phyloP scores from a whole-genome alignment of 23 red algal genomes.

The Gracilaria gracilis region DNA sequence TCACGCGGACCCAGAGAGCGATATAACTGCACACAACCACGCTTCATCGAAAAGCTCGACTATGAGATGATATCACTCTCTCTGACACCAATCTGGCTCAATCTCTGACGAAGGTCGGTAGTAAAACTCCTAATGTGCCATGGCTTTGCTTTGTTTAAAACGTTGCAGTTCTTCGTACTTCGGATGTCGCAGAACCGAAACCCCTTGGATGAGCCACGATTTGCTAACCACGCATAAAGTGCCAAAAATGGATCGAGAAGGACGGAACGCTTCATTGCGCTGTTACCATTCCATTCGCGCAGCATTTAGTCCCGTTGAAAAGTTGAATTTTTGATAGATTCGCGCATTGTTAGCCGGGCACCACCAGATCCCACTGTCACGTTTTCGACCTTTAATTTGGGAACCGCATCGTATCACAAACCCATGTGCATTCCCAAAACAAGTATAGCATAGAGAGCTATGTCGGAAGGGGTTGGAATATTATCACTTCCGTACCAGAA shows the following conservation, averaged over 20 bases:
- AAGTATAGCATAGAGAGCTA: constrained; percentile 21
- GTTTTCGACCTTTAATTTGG: constrained; percentile 13
- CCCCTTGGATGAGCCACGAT: too few relatives aligned
- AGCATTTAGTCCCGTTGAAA: constrained; percentile 20
- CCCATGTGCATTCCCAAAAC: constrained; percentile 42
- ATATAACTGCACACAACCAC: constrained; percentile 57
- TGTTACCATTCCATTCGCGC: constrained; percentile 28
- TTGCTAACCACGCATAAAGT: too few relatives aligned
- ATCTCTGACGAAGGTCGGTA: too few relatives aligned
- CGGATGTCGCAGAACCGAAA: too few relatives aligned
- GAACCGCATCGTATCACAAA: constrained; percentile 19
- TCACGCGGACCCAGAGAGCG: constrained; percentile 15
- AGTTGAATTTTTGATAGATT: constrained; percentile 59
- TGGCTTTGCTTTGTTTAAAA: not conserved
- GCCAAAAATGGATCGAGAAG: too few relatives aligned
- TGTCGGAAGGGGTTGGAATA: not conserved
- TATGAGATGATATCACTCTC: too few relatives aligned
- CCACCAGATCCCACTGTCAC: constrained; percentile 14
- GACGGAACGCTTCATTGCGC: not conserved
- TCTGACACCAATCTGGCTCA: too few relatives aligned
- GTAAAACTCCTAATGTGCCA: too few relatives aligned
- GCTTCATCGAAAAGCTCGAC: not conserved
- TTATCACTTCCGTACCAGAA: constrained; percentile 29
- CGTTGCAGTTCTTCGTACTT: not conserved
- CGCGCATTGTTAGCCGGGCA: not conserved